These are phyloP conservation scores for Fusarium buxicola DNA, from an alignment of 2,329 filamentous ascomycete genomes.

Conservation along the genomic window DNA sequence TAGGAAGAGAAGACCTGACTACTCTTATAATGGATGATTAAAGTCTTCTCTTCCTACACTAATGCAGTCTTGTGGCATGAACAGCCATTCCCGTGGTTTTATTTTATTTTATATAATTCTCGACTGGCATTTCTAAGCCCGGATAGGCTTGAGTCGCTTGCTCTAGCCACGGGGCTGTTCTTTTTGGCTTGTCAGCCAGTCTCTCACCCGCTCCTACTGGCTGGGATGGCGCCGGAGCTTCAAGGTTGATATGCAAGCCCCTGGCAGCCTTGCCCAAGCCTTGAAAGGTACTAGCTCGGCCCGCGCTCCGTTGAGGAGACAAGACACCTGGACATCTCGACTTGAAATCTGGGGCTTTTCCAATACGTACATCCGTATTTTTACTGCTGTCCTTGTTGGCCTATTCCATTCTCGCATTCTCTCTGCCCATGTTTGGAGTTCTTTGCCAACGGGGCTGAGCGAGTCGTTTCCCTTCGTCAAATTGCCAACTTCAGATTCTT, in stretches of 20 bases:
- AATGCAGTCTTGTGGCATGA: too few species aligned
- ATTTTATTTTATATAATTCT: too few species aligned
- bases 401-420: conserved; percentile 22
- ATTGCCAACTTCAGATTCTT: conserved; percentile 15
- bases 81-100: too few species aligned
- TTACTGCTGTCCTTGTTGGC: conserved; percentile 31
- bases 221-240: conserved; percentile 22
- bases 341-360: conserved; percentile 25
- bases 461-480: conserved; percentile 21
- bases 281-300: conserved; percentile 44
- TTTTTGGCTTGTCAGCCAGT: conserved; percentile 20
- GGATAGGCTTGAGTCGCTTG: conserved; percentile 7
- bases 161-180: conserved; percentile 23
- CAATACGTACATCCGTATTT: conserved; percentile 18
- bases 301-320: conserved; percentile 37
- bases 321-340: conserved; percentile 45
- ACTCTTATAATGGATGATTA: too few species aligned
- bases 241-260: conserved; percentile 40
- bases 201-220: conserved; percentile 25
- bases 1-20: too few species aligned
- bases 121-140: conserved; percentile 16
- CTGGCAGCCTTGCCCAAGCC: conserved; percentile 45
- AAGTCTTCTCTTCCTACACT: too few species aligned
- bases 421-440: conserved; percentile 28
- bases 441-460: conserved; percentile 18